These are phyloP conservation scores for Coemansia sp. DNA, from an alignment of 192 early-diverging fungal species.

Conservation along the genomic window DNA sequence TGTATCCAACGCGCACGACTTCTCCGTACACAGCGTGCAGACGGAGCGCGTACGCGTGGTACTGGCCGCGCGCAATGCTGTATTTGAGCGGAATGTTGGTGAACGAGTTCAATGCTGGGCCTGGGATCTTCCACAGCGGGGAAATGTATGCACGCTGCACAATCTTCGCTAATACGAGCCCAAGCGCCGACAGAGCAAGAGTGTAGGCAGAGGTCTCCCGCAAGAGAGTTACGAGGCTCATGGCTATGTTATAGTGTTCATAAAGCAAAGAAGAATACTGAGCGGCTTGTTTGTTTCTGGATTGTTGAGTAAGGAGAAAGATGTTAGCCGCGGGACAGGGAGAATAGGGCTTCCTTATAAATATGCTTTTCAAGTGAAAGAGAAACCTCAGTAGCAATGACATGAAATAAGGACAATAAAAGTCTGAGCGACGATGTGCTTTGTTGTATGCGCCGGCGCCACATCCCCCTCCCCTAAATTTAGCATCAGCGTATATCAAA, in stretches of 20 bases:
- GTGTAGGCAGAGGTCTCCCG: too few relatives aligned
- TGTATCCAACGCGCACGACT: conserved; percentile 41
- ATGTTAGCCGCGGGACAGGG: too few relatives aligned
- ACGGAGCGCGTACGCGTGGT: conserved; percentile 18
- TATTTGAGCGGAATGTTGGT: conserved; percentile 30
- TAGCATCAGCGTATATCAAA: too few relatives aligned
- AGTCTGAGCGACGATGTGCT: too few relatives aligned
- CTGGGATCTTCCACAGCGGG: conserved; percentile 29
- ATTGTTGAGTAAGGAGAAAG: not conserved
- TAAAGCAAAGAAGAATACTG: not conserved
- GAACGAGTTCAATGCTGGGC: conserved; percentile 27
- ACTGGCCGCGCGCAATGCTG: conserved; percentile 21
- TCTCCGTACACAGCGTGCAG: conserved; percentile 41
- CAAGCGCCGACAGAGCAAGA: not conserved
- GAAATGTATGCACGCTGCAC: conserved; percentile 2
- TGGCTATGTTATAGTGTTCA: not conserved
- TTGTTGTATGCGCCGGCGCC: too few relatives aligned
- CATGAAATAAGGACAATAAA: too few relatives aligned
- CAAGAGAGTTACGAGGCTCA: not conserved
- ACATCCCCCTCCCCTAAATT: too few relatives aligned
- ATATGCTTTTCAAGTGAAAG: too few relatives aligned
- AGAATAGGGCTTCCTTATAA: too few relatives aligned
- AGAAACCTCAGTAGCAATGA: not conserved
- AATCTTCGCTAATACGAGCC: not conserved
- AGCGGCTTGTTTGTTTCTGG: not conserved